Conservation (phyloP, 169 alveolate species). For the Plasmodium vivax region DNA sequence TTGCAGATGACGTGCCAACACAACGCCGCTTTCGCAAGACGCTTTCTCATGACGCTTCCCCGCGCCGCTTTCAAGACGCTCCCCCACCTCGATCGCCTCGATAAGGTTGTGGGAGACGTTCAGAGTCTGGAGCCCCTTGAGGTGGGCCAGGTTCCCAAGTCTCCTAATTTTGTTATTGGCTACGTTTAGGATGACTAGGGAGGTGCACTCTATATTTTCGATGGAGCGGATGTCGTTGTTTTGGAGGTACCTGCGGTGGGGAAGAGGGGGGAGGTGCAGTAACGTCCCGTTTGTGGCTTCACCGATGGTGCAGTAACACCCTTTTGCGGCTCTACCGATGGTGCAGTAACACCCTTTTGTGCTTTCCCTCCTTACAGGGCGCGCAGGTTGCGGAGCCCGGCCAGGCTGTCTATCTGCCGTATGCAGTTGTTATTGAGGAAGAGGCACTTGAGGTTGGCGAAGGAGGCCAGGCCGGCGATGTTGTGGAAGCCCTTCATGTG, state of each 20-base stretch:
- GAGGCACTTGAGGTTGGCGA: conserved; percentile 90
- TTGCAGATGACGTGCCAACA: too few relatives aligned
- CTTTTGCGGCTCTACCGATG: neutral
- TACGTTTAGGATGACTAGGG: conserved; percentile 88
- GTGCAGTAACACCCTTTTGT: too few relatives aligned
- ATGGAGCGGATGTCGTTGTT: conserved; percentile 91
- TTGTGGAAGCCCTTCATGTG: conserved; percentile 92
- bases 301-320: too few relatives aligned
- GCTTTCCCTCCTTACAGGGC: conserved; percentile 82
- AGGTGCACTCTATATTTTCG: conserved; percentile 88
- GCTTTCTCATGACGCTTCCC: too few relatives aligned
- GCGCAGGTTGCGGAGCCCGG: conserved; percentile 84
- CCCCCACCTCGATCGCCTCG: conserved; percentile 15
- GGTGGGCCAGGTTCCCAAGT: conserved; percentile 69
- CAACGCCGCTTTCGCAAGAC: too few relatives aligned
- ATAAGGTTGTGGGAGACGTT: conserved; percentile 38
- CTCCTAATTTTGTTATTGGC: conserved; percentile 90
- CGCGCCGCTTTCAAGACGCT: neutral
- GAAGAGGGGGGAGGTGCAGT: neutral
- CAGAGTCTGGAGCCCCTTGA: conserved; percentile 40
- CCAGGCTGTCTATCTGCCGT: conserved; percentile 88
- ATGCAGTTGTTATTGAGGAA: conserved; percentile 95
- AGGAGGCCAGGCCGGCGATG: conserved; percentile 90
- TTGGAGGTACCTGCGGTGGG: conserved; percentile 79
- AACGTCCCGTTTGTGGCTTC: too few relatives aligned